Base-by-base conservation (phyloP, 257 asterid species). In the Solanum sparsipilum region DNA sequence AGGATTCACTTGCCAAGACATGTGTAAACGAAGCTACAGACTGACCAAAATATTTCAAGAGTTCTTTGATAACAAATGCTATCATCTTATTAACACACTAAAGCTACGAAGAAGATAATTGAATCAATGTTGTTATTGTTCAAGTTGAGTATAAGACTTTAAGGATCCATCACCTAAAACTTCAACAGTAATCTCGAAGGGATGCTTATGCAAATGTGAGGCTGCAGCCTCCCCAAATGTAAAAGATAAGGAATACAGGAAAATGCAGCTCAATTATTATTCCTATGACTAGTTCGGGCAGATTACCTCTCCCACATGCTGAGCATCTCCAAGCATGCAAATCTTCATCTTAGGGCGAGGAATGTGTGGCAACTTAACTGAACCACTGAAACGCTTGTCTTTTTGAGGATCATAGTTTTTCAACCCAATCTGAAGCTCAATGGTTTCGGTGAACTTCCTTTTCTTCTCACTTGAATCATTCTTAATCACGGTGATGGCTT, bases 301-400 rank as follows among this genome's bases (percentile, higher is more conserved):
- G 68, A 81, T 16, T 81, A 81, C 85, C 85, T 81, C 85, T 81
- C 34, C 85, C 5, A 81, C 85, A 1, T 81, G 85, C 41, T 81
- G 85, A 29, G 85, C 85, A 46, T 81, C 85, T 81, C 85, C 85
- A 27, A 81, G 85, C 85, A 81, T 81, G 68, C 85, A 81, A 46
- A 81, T 46, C 68, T 81, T 81, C 85, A 81, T 81, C 68, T 81
- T 81, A 0, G 85, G 85, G 67, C 85, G 85, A 81, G 85, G 85
- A 29, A 81, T 81, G 85, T 81, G 85, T n/a, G 85, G 85, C 85
- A 81, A 81, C 68, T 81, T 81, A 31, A 81, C 85, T 29, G 85
- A 81, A 46, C 85, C 85, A 46, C 85, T 81, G 68, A 81, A 81
- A 81, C 85, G 85, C 85, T 81, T 81, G 68, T 81, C 85, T 11